Base-by-base conservation (phyloP, 345 rosid genomes). In the Heritiera littoralis region DNA sequence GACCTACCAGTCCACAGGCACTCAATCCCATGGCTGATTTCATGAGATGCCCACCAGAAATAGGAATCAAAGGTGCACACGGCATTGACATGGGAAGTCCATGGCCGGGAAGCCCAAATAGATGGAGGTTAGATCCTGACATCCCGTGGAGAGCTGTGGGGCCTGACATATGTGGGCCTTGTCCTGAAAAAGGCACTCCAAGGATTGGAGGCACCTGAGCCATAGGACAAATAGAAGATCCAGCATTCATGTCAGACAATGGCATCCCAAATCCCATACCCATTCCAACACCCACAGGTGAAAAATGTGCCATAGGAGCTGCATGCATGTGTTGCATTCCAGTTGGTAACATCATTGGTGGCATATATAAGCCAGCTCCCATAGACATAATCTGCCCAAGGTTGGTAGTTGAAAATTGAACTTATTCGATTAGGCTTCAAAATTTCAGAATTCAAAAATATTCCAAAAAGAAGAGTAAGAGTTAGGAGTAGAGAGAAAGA, bases 351-450 rank as follows among this genome's bases (percentile, higher is more conserved):
- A 93, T 89, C 91, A 92, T 87, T 4, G 93, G 91, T 72, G 92
- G 91, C 94, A 92, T 83, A 85, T 87, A 91, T 61, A 90, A 82
- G 67, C 98, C 93, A 80, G 90, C 82, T 66, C 92, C 92, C 97
- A 90, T 87, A 43, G 98, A 89, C 98, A 95, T 91, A 51, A 95
- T 85, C 98, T 95, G 90, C 84, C 72, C 6, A 74, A 75, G 74
- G 18, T 66, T 70, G 60, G 77, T 15, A 72, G 66, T 6, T 48
- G 46, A 65, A 77, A 55, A 75, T 48, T 67, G 17, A 17, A 64
- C 77, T 70, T 13, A 40, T 35, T 38, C 40, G n/a, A 83, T 72
- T 52, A 56, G 74, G 60, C 78, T 82, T 61, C 35, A 65, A 51
- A 41, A 66, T 75, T 74, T 17, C 51, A 35, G 32, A 80, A 61